Conservation (phyloP, 208 protist species). For the Crithidia bombi region DNA sequence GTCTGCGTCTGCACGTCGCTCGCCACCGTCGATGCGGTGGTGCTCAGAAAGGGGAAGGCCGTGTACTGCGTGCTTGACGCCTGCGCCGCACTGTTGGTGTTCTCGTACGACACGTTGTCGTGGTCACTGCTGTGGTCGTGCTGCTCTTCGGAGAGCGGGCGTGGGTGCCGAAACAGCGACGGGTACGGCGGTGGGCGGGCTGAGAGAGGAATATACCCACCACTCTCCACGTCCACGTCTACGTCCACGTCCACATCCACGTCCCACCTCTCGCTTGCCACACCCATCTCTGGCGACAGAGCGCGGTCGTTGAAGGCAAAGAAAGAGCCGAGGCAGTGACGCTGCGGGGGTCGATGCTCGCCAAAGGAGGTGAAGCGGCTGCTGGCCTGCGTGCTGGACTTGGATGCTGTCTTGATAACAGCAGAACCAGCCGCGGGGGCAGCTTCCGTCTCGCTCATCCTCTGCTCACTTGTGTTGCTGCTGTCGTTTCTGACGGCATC, state of each 20-base stretch:
- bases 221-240: background rate
- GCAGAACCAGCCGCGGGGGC: background rate
- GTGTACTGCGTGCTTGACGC: background rate
- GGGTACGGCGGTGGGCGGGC: background rate
- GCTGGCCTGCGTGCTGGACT: background rate
- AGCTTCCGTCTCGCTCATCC: too few species aligned
- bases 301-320: background rate
- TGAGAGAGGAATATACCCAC: background rate
- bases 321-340: constrained; percentile 12
- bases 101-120: background rate
- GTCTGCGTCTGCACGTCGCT: background rate
- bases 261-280: background rate
- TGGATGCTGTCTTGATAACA: background rate
- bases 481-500: too few species aligned
- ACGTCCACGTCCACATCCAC: background rate
- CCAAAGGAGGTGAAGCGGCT: constrained; percentile 1
- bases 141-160: background rate
- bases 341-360: background rate
- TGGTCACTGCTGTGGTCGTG: background rate
- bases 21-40: background rate
- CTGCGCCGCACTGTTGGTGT: background rate
- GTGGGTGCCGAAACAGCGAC: background rate
- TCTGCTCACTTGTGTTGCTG: too few species aligned
- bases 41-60: background rate
- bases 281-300: background rate